Evolutionary conservation across 306 rosid species (phyloP).

Genomic region (Sesbania bispinosa): DNA sequence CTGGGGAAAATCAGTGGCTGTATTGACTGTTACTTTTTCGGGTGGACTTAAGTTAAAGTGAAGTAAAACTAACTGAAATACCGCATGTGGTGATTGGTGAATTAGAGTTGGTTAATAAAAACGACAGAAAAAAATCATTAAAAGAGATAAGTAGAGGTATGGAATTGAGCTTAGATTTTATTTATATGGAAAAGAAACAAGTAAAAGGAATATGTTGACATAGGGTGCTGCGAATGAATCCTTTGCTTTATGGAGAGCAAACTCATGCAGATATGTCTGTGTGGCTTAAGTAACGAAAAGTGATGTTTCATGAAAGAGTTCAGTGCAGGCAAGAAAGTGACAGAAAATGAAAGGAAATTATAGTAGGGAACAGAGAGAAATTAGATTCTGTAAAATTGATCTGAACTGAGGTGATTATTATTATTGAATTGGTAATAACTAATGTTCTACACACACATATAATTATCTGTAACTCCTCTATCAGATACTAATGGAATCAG

Average conservation of each 20-base stretch:
- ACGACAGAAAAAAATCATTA: neutral
- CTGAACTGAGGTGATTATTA: neutral
- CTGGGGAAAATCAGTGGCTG: no score
- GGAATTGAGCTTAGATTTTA: neutral
- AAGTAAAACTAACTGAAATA: conserved; percentile 2
- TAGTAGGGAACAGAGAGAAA: neutral
- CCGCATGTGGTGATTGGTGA: neutral
- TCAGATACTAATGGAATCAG: neutral
- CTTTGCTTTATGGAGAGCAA: neutral
- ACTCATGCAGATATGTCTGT: neutral
- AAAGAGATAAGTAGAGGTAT: neutral
- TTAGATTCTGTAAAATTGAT: neutral
- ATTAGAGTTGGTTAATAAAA: neutral
- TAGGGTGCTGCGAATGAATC: neutral
- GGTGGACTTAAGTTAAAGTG: neutral
- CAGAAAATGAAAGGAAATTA: neutral
- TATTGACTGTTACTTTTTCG: neutral
- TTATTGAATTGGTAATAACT: neutral
- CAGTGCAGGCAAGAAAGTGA: neutral
- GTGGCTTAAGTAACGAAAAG: neutral
- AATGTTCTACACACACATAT: neutral
- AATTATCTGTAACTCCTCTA: no score
- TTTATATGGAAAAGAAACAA: neutral
- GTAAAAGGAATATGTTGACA: neutral
- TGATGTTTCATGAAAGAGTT: neutral